A percentile compares a stretch with the other conserved stretches of the same genome.
Evolutionary conservation across 768 basidiomycete species (phyloP).

Genomic region (Tricholoma flavovirens): DNA sequence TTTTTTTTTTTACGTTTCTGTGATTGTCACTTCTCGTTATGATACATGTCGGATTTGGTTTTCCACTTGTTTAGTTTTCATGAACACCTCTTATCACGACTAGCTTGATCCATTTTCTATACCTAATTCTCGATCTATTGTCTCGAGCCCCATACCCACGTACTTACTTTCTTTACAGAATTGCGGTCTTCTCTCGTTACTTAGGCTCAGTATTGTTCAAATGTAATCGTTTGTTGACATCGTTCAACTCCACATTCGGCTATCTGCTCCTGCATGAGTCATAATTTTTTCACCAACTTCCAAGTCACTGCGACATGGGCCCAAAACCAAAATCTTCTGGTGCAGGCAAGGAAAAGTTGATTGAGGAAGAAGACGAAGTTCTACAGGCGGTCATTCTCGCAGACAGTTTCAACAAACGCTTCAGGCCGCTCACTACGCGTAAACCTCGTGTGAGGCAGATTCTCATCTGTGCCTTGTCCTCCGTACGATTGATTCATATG

Average conservation of each 20-base stretch:
- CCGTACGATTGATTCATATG: slow-evolving; percentile 9
- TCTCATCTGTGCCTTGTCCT: slow-evolving; percentile 3
- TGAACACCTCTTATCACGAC: slow-evolving; percentile 51
- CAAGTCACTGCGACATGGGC: slow-evolving; percentile 49
- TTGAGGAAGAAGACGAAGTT: slow-evolving; percentile 74
- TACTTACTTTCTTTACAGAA: slow-evolving; percentile 49
- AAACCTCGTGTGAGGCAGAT: slow-evolving; percentile 70
- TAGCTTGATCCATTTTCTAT: slow-evolving; percentile 56
- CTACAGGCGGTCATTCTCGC: slow-evolving; percentile 94
- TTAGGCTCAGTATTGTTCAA: slow-evolving; percentile 37
- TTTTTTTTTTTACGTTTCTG: slow-evolving; percentile 13
- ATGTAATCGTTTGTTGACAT: slow-evolving; percentile 47
- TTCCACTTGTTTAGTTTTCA: slow-evolving; percentile 45
- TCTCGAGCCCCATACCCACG: slow-evolving; percentile 52
- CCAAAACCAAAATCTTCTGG: slow-evolving; percentile 61
- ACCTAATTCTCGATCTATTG: slow-evolving; percentile 67
- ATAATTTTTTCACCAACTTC: slow-evolving; percentile 8
- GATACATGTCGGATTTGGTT: slow-evolving; percentile 59
- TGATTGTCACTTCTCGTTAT: slow-evolving; percentile 31
- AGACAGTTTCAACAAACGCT: slow-evolving; percentile 93
- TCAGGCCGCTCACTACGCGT: slow-evolving; percentile 82
- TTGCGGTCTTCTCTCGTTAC: slow-evolving; percentile 47
- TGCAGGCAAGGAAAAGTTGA: slow-evolving; percentile 55
- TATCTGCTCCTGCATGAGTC: slow-evolving; percentile 17
- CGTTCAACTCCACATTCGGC: slow-evolving; percentile 7